These are phyloP conservation scores for Diaporthe sp. DNA, from an alignment of 2,329 filamentous ascomycete genomes.

Conservation along the genomic window DNA sequence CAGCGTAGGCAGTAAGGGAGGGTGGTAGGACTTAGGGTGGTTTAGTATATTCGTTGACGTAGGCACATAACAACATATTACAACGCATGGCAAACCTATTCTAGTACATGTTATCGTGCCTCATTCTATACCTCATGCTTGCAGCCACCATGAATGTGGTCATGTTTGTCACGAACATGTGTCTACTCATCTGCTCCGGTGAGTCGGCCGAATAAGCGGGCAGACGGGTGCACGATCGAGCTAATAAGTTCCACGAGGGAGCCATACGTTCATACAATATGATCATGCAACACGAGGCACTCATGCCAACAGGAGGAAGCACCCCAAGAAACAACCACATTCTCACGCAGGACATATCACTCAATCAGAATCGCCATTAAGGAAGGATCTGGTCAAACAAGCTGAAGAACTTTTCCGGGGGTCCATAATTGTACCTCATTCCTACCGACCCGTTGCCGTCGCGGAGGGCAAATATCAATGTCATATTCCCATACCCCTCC, in stretches of 20 bases:
- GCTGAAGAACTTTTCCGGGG: constrained; percentile 40
- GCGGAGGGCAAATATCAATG: constrained; percentile 27
- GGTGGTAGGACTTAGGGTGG: not conserved
- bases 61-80: not conserved
- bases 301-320: not conserved
- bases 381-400: constrained; percentile 1
- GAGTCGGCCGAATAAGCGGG: not conserved
- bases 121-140: not conserved
- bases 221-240: too few species aligned
- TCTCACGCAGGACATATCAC: not conserved
- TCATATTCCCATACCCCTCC: constrained; percentile 54
- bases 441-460: constrained; percentile 33
- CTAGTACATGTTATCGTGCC: accelerated
- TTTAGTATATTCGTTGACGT: not conserved
- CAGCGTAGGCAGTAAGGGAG: not conserved
- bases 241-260: not conserved
- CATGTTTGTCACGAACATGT: not conserved
- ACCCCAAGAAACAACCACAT: not conserved
- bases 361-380: not conserved
- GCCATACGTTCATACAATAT: not conserved
- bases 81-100: not conserved
- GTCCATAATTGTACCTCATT: constrained; percentile 38
- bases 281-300: too few species aligned
- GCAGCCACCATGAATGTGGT: too few species aligned
- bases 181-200: not conserved